Conservation (phyloP, 129 eudicot genomes). For the Flaveria sonorensis region DNA sequence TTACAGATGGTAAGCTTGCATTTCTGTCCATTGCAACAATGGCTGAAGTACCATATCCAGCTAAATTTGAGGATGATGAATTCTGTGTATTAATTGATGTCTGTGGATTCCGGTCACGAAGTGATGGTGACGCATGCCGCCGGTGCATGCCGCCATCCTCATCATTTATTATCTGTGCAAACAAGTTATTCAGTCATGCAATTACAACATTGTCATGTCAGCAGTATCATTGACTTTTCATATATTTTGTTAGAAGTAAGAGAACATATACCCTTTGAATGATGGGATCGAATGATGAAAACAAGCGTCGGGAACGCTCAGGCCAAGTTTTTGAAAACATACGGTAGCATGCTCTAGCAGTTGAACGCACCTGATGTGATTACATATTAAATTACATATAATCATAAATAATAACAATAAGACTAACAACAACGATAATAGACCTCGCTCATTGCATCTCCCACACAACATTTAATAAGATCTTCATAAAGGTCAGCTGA, state of each 20-base stretch:
- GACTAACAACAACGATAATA: conserved; percentile 8
- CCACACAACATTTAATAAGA: conserved; percentile 87
- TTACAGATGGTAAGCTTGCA: conserved; percentile 59
- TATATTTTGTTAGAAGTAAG: background rate
- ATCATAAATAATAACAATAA: background rate
- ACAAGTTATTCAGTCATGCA: conserved; percentile 3
- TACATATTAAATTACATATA: conserved; percentile 21
- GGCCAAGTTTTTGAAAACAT: conserved; percentile 99
- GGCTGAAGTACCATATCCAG: conserved; percentile 98
- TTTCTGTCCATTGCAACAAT: conserved; percentile 97
- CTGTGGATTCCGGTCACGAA: conserved; percentile 83
- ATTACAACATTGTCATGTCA: background rate
- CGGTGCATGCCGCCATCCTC: conserved; percentile 95
- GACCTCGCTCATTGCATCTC: conserved; percentile 98
- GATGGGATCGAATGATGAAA: conserved; percentile 80
- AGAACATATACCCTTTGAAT: conserved; percentile 76
- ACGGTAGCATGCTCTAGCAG: conserved; percentile 98
- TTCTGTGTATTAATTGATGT: conserved; percentile 48
- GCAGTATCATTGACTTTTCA: background rate
- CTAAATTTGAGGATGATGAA: conserved; percentile 52
- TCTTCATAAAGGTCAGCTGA: conserved; percentile 95
- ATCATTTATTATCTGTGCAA: conserved; percentile 70
- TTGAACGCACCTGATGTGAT: conserved; percentile 74
- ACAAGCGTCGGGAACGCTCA: conserved; percentile 88
- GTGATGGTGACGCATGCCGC: conserved; percentile 90